phyloP scores from a whole-genome alignment of 2,329 filamentous ascomycete genomes.

The Scolecobasidium constrictum region DNA sequence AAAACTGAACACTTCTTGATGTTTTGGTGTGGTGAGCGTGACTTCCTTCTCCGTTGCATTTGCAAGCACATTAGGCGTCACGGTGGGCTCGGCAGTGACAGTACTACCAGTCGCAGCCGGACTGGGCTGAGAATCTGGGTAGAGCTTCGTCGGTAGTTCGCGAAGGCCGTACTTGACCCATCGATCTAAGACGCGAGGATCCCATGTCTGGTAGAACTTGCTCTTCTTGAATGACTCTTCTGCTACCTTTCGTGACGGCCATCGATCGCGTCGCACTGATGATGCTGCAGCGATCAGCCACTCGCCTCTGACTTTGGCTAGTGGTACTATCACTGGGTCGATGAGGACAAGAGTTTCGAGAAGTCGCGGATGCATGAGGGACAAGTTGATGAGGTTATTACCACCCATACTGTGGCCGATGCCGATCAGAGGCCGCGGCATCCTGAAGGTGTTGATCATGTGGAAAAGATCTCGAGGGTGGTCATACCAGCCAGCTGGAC shows the following conservation, averaged over 20 bases:
- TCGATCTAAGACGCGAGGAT: constrained; percentile 62
- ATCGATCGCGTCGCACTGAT: constrained; percentile 63
- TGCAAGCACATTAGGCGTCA: constrained; percentile 16
- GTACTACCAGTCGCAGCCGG: constrained; percentile 9
- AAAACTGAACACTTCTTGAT: constrained; percentile 79
- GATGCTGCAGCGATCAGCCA: constrained; percentile 48
- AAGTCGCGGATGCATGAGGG: constrained; percentile 71
- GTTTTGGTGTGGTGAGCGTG: constrained; percentile 70
- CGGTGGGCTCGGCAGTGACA: constrained; percentile 14
- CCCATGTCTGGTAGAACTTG: constrained; percentile 75
- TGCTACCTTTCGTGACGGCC: constrained; percentile 67
- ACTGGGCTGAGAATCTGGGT: constrained; percentile 29
- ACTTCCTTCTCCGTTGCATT: constrained; percentile 35
- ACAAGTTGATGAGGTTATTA: constrained; percentile 58
- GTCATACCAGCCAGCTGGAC: constrained; percentile 70
- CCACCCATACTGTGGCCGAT: constrained; percentile 87
- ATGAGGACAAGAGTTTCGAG: constrained; percentile 65
- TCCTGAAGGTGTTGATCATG: constrained; percentile 77
- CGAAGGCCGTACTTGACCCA: constrained; percentile 68
- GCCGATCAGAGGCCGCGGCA: constrained; percentile 73
- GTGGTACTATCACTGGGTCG: constrained; percentile 65
- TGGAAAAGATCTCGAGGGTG: constrained; percentile 74
- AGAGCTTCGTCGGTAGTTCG: constrained; percentile 53
- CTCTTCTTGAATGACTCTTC: constrained; percentile 53
- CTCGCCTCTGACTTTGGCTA: constrained; percentile 31